These are phyloP conservation scores for Orobanche coerulescens DNA, from an alignment of 257 asterid genomes.

Conservation along the genomic window DNA sequence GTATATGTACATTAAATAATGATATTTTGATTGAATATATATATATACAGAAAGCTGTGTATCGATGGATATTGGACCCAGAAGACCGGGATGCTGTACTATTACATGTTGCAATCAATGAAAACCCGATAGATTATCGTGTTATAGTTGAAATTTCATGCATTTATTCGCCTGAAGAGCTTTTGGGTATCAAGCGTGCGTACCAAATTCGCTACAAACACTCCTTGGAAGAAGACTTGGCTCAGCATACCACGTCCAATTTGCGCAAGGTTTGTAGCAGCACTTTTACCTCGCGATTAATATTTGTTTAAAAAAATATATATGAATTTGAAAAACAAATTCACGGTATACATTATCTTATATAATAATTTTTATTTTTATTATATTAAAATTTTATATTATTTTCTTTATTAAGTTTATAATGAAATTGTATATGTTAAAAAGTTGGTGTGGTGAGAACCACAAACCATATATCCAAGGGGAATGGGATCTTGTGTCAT, in stretches of 20 bases:
- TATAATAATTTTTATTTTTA: too few species aligned
- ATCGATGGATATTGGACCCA: constrained; percentile 67
- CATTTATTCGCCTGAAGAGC: constrained; percentile 45
- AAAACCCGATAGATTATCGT: constrained; percentile 35
- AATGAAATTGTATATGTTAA: too few species aligned
- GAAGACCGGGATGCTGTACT: constrained; percentile 64
- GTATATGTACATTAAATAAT: not conserved
- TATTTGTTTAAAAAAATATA: too few species aligned
- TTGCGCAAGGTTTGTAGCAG: constrained; percentile 58
- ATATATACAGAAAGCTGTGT: constrained; percentile 48
- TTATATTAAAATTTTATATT: too few species aligned
- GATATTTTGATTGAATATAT: not conserved
- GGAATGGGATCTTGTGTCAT: too few species aligned
- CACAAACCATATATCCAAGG: too few species aligned
- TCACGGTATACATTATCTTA: too few species aligned
- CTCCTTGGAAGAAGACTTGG: constrained; percentile 72
- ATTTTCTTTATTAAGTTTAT: too few species aligned
- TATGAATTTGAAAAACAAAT: not conserved
- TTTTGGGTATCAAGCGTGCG: constrained; percentile 51
- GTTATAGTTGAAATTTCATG: constrained; percentile 43
- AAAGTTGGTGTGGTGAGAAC: too few species aligned
- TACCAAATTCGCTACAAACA: constrained; percentile 56
- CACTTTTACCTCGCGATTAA: too few species aligned
- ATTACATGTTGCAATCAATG: constrained; percentile 46
- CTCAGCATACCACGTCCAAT: constrained; percentile 44